Evolutionary conservation across 106 monocot species (phyloP).

Genomic region (Apostasia ramifera): DNA sequence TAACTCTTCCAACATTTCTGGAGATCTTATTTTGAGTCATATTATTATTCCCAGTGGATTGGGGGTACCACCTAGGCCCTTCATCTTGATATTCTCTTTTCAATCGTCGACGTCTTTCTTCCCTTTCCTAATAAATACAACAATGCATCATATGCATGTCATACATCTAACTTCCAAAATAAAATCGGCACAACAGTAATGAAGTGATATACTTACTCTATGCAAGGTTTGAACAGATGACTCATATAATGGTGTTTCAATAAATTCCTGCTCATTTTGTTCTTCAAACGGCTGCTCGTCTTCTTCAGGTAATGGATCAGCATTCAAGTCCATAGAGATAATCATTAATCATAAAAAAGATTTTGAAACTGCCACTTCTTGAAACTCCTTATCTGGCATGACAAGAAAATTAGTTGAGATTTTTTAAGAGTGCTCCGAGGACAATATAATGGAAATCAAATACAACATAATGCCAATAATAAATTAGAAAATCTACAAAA

Average conservation of each 20-base stretch:
- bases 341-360: background rate
- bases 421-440: too few species aligned
- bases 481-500: too few species aligned
- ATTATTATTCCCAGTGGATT: conserved; percentile 12
- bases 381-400: too few species aligned
- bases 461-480: too few species aligned
- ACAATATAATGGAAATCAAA: too few species aligned
- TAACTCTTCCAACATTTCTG: conserved; percentile 30
- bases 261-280: conserved; percentile 27
- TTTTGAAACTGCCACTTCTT: too few species aligned
- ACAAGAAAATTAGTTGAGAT: too few species aligned
- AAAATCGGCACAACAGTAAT: background rate
- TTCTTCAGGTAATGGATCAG: conserved; percentile 88
- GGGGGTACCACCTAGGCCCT: conserved; percentile 12
- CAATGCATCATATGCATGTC: too few species aligned
- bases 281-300: conserved; percentile 62
- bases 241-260: conserved; percentile 15
- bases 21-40: conserved; percentile 14
- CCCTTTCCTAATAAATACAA: conserved; percentile 31
- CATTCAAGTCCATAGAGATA: conserved; percentile 84
- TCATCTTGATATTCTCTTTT: conserved; percentile 41
- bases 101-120: conserved; percentile 46
- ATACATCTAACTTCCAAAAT: background rate
- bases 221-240: conserved; percentile 24
- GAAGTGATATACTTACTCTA: conserved; percentile 8